Percentiles rank a stretch among this genome's conserved stretches.
Evolutionary conservation across 768 basidiomycete species (phyloP).

Genomic region (Panaeolus cyanescens): DNA sequence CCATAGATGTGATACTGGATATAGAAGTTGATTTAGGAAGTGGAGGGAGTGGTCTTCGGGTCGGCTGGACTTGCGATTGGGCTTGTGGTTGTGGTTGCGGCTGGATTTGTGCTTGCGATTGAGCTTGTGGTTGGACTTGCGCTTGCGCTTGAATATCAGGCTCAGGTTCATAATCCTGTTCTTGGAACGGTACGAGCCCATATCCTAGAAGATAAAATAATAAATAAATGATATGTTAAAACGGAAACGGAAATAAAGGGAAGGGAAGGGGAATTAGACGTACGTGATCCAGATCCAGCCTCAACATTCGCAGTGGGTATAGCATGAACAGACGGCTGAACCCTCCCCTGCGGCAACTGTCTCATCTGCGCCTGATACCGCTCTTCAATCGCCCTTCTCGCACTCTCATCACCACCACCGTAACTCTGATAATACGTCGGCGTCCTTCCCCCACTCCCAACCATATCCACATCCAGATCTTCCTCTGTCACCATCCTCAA

Average conservation of each 20-base stretch:
- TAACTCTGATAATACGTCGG: neutral
- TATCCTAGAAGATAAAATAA: no score
- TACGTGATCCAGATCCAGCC: neutral
- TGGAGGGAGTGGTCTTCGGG: neutral
- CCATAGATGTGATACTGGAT: neutral
- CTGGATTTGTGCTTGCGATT: no score
- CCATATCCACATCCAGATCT: neutral
- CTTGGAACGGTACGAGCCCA: neutral
- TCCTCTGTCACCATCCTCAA: neutral
- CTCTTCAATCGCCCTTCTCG: neutral
- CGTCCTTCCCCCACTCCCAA: neutral
- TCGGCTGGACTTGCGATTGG: neutral
- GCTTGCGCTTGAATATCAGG: neutral
- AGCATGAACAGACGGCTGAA: neutral
- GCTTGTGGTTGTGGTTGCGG: no score
- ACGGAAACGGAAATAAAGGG: no score
- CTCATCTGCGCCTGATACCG: neutral
- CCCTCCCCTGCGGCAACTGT: neutral
- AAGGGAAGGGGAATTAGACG: no score
- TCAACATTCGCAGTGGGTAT: neutral
- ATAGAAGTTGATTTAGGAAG: neutral
- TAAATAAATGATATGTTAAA: neutral
- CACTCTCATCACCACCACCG: neutral
- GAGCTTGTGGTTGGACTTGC: neutral
- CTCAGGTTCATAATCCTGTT: neutral